phyloP scores from a whole-genome alignment of 768 basidiomycete genomes.

The Leucocoprinus birnbaumii region DNA sequence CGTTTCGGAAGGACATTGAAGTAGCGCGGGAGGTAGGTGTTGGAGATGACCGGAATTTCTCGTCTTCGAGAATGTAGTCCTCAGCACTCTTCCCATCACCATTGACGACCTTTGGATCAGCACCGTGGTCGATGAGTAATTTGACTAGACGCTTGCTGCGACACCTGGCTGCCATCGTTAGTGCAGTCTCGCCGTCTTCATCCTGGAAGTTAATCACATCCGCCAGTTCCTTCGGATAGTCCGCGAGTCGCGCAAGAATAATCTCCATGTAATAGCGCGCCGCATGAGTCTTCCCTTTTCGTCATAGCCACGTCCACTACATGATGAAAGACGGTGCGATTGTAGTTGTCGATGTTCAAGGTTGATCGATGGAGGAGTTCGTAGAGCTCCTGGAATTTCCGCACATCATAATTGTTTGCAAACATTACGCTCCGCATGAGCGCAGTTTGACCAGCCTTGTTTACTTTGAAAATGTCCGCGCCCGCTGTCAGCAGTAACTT shows the following conservation, averaged over 20 bases:
- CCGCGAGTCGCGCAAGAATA: conserved; percentile 78
- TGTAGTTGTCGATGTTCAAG: conserved; percentile 96
- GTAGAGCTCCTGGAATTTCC: conserved; percentile 97
- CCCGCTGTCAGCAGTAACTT: conserved; percentile 91
- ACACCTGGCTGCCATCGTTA: conserved; percentile 95
- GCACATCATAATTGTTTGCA: conserved; percentile 98
- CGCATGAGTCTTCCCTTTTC: conserved; percentile 96
- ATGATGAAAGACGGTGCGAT: conserved; percentile 97
- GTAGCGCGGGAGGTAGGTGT: conserved; percentile 65
- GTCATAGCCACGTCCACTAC: conserved; percentile 97
- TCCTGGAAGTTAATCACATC: conserved; percentile 99
- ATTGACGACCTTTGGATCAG: conserved; percentile 92
- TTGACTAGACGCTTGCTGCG: conserved; percentile 94
- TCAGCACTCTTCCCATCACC: conserved; percentile 95
- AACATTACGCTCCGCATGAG: conserved; percentile 99
- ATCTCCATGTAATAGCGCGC: conserved; percentile 99
- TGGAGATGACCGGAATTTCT: conserved; percentile 92
- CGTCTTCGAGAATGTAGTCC: conserved; percentile 98
- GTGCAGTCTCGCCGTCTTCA: conserved; percentile 96
- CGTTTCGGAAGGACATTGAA: conserved; percentile 72
- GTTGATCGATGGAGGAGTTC: conserved; percentile 97
- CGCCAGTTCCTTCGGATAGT: conserved; percentile 93
- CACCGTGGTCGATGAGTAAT: conserved; percentile 92
- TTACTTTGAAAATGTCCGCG: conserved; percentile 95
- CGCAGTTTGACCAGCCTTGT: conserved; percentile 94